These are phyloP conservation scores for Fonsecaea monophora DNA, from an alignment of 2,329 filamentous ascomycete species.

Conservation along the genomic window DNA sequence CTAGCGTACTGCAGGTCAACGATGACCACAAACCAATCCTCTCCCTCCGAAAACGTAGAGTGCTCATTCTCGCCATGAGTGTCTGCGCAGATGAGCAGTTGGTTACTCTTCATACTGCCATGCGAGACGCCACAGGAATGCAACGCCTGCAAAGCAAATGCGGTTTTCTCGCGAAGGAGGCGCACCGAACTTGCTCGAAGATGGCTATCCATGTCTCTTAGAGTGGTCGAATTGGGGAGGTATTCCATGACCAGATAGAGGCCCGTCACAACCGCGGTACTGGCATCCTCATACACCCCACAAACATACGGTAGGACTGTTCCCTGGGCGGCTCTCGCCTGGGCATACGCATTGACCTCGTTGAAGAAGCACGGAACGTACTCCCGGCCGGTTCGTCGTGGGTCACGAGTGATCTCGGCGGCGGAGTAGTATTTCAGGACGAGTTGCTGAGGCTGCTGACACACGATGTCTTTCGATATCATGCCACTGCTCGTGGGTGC, in stretches of 20 bases:
- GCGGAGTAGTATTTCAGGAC: not conserved
- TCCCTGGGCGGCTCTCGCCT: not conserved
- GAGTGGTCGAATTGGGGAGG: not conserved
- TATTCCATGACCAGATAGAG: not conserved
- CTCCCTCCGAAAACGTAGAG: not conserved
- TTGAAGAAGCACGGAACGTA: not conserved
- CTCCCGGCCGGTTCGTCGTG: not conserved
- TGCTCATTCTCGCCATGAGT: not conserved
- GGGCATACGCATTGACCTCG: not conserved
- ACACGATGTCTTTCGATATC: not conserved
- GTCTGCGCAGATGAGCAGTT: not conserved
- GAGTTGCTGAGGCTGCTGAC: not conserved
- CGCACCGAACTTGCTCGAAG: not conserved
- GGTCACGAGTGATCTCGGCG: not conserved
- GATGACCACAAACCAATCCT: not conserved
- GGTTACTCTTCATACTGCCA: not conserved
- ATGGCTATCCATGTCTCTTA: not conserved
- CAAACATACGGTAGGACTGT: not conserved
- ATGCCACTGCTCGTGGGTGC: not conserved
- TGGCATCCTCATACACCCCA: not conserved
- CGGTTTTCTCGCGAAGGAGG: not conserved
- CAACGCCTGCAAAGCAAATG: not conserved
- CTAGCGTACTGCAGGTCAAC: not conserved
- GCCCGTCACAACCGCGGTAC: not conserved
- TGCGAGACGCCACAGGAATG: not conserved